Evolutionary conservation across 208 protist genomes (phyloP).

Genomic region (Lotmaria passim): DNA sequence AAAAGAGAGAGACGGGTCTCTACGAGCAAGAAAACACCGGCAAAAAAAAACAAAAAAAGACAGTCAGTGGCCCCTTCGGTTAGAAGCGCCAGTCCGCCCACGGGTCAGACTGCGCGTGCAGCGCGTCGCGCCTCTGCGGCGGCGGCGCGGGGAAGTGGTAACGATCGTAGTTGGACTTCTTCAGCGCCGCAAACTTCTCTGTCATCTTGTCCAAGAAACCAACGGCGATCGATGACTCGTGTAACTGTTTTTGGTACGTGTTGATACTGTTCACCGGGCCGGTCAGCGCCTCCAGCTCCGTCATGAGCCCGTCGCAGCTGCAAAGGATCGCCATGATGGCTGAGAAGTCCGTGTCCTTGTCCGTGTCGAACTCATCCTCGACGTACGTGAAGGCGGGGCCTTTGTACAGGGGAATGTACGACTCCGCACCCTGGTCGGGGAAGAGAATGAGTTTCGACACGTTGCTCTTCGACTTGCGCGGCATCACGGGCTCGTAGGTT

Average conservation of each 20-base stretch:
- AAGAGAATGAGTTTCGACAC: constrained; percentile 15
- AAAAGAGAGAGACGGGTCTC: not conserved
- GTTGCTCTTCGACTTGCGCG: constrained; percentile 16
- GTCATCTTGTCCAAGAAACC: constrained; percentile 36
- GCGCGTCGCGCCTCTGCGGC: constrained; percentile 16
- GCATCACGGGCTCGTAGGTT: constrained; percentile 14
- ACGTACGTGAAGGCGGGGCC: constrained; percentile 42
- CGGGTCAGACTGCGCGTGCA: constrained; percentile 21
- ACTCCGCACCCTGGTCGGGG: constrained; percentile 7
- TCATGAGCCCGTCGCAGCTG: constrained; percentile 40
- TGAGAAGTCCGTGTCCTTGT: constrained; percentile 40
- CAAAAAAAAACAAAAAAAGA: not conserved
- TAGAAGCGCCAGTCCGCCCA: constrained; percentile 44
- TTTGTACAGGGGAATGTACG: constrained; percentile 27
- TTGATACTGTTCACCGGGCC: constrained; percentile 28
- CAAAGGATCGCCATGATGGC: constrained; percentile 35
- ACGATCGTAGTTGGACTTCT: constrained; percentile 23
- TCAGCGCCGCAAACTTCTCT: constrained; percentile 14
- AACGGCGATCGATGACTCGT: constrained; percentile 36
- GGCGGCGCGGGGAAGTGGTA: constrained; percentile 35
- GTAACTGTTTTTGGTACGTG: constrained; percentile 49
- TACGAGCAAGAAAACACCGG: not conserved
- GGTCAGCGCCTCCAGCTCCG: constrained; percentile 31
- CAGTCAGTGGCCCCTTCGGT: not conserved
- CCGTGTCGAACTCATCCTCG: constrained; percentile 37